phyloP scores from a whole-genome alignment of 2,329 filamentous ascomycete species.

The Neurospora crassa region DNA sequence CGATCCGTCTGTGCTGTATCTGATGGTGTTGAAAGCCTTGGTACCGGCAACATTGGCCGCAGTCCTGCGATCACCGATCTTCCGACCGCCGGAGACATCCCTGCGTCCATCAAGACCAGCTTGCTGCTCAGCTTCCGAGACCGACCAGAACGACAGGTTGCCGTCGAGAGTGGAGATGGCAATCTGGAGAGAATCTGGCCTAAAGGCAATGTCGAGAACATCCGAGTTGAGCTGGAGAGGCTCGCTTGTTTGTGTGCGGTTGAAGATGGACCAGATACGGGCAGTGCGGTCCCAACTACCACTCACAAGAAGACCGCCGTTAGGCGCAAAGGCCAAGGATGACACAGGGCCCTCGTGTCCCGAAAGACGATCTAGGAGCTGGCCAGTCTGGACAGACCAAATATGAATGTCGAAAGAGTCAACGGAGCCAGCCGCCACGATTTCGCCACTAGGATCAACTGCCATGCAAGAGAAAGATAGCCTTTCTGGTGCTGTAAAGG shows the following conservation, averaged over 20 bases:
- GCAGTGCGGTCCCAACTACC: conserved; percentile 97
- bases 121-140: conserved; percentile 79
- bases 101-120: conserved; percentile 80
- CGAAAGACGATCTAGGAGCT: conserved; percentile 79
- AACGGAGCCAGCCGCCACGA: conserved; percentile 87
- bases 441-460: conserved; percentile 94
- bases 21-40: conserved; percentile 80
- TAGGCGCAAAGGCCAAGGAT: conserved; percentile 77
- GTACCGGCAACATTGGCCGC: conserved; percentile 85
- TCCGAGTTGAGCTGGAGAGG: conserved; percentile 88
- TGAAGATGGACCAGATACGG: conserved; percentile 92
- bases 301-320: conserved; percentile 74
- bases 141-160: conserved; percentile 89
- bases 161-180: conserved; percentile 90
- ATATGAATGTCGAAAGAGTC: conserved; percentile 97
- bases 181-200: conserved; percentile 84
- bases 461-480: conserved; percentile 90
- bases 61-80: conserved; percentile 76
- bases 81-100: conserved; percentile 87
- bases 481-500: conserved; percentile 87
- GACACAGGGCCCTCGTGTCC: conserved; percentile 94
- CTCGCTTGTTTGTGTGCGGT: conserved; percentile 87
- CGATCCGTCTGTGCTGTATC: conserved; percentile 85
- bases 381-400: conserved; percentile 96
- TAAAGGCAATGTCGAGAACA: conserved; percentile 74